Evolutionary conservation across 1,139 yeast species (phyloP).

Genomic region (Scheffersomyces segobiensis): DNA sequence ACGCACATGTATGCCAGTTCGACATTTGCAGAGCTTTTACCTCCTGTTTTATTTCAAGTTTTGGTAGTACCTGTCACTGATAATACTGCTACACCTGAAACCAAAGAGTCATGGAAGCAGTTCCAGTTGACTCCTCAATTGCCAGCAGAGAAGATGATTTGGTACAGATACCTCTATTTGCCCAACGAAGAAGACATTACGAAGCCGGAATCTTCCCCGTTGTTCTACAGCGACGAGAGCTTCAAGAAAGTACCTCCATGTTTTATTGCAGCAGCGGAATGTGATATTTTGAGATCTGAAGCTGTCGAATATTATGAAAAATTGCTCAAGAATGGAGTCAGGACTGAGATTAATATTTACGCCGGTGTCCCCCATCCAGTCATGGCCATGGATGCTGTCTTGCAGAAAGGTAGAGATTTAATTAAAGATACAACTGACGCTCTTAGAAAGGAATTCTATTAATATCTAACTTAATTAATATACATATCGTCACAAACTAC

Average conservation of each 20-base stretch:
- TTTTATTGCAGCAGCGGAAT: conserved; percentile 43
- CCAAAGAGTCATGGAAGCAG: conserved; percentile 41
- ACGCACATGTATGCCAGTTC: conserved; percentile 39
- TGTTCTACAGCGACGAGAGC: conserved; percentile 41
- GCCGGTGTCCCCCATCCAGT: conserved; percentile 50
- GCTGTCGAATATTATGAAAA: conserved; percentile 45
- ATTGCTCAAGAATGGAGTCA: conserved; percentile 38
- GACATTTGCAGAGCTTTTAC: conserved; percentile 21
- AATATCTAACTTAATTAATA: background rate
- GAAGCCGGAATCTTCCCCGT: conserved; percentile 47
- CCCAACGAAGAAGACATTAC: conserved; percentile 33
- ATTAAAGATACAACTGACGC: conserved; percentile 33
- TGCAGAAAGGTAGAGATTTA: conserved; percentile 39
- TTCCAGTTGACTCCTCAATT: conserved; percentile 45
- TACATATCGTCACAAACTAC: conserved; percentile 56
- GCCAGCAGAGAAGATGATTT: conserved; percentile 50
- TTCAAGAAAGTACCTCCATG: conserved; percentile 44
- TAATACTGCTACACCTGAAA: conserved; percentile 42
- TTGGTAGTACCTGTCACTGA: conserved; percentile 52
- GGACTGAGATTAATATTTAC: conserved; percentile 33
- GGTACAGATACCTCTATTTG: conserved; percentile 47
- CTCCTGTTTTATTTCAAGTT: conserved; percentile 42
- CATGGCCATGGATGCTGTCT: conserved; percentile 48
- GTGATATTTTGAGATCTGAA: conserved; percentile 48
- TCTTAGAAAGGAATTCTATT: conserved; percentile 20